Evolutionary conservation across 78 protist species (phyloP).

Genomic region (Planoprotostelium fungivorum): DNA sequence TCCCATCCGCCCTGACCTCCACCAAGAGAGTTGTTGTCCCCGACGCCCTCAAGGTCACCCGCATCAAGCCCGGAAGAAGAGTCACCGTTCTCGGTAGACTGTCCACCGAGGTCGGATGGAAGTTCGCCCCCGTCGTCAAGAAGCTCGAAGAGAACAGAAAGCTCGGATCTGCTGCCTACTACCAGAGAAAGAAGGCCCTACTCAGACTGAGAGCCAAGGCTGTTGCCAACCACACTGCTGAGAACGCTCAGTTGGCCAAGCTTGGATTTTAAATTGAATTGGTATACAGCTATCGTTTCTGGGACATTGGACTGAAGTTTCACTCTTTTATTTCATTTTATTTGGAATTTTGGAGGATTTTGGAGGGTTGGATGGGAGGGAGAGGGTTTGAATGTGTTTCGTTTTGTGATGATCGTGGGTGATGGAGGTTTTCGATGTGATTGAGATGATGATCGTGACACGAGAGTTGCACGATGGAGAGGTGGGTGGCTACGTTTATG

Average conservation of each 20-base stretch:
- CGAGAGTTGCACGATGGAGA: no score
- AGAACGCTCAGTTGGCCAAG: not conserved
- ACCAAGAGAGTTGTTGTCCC: constrained; percentile 94
- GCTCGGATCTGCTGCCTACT: constrained; percentile 64
- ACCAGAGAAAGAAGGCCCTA: constrained; percentile 69
- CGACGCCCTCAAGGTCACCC: constrained; percentile 87
- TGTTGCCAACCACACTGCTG: not conserved
- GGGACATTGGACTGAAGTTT: no score
- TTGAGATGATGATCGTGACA: no score
- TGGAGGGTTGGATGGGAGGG: no score
- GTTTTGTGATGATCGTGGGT: no score
- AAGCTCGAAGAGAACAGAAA: constrained; percentile 93
- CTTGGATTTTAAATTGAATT: not conserved
- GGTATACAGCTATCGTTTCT: no score
- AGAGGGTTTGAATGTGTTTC: no score
- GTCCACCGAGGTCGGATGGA: constrained; percentile 95
- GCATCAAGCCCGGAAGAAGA: constrained; percentile 84
- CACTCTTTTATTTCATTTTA: no score
- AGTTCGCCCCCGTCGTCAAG: constrained; percentile 85
- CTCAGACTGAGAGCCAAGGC: constrained; percentile 1
- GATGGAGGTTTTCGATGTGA: no score
- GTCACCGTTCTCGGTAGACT: constrained; percentile 87
- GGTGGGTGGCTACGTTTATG: no score
- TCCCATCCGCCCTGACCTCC: constrained; percentile 93
- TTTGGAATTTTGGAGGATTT: no score